Percentiles rank a stretch among this genome's conserved stretches.
Evolutionary conservation across 169 alveolate genomes (phyloP).

Genomic region (Cryptosporidium felis): DNA sequence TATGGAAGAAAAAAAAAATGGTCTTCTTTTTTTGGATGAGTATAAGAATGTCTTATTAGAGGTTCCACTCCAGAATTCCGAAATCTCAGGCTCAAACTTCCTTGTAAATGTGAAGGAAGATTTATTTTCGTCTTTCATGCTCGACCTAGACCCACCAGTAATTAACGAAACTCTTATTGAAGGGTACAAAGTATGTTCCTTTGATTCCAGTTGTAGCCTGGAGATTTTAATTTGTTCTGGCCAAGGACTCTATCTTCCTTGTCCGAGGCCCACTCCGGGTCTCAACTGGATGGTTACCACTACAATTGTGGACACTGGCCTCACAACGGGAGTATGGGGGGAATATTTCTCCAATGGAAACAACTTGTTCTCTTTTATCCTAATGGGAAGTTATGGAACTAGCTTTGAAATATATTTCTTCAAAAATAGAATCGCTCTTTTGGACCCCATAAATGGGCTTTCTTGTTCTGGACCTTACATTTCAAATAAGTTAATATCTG

Average conservation of each 20-base stretch:
- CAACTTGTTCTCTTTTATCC: not conserved
- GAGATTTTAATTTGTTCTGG: conserved; percentile 14
- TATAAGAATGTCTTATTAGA: not conserved
- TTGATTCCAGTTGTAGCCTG: conserved; percentile 37
- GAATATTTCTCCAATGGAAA: not conserved
- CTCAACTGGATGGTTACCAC: conserved; percentile 24
- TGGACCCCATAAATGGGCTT: conserved; percentile 10
- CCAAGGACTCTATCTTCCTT: conserved; percentile 4
- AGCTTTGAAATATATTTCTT: conserved; percentile 21
- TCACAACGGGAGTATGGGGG: not conserved
- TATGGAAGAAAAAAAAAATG: not conserved
- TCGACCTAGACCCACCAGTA: not conserved
- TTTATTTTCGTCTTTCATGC: conserved; percentile 22
- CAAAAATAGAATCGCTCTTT: conserved; percentile 1
- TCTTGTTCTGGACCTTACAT: conserved; percentile 50
- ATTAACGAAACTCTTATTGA: not conserved
- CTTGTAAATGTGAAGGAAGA: conserved; percentile 6
- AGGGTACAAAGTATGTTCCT: conserved; percentile 32
- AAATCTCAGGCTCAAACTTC: not conserved
- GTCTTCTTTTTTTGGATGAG: not conserved
- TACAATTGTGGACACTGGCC: not conserved
- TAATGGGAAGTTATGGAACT: not conserved
- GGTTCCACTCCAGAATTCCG: not conserved
- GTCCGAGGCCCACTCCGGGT: conserved; percentile 56
- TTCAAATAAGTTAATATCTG: not conserved